Percentiles rank a stretch among this genome's conserved stretches.
These are phyloP conservation scores for Mortierella alpina DNA, from an alignment of 192 early-diverging fungal species.

Conservation along the genomic window DNA sequence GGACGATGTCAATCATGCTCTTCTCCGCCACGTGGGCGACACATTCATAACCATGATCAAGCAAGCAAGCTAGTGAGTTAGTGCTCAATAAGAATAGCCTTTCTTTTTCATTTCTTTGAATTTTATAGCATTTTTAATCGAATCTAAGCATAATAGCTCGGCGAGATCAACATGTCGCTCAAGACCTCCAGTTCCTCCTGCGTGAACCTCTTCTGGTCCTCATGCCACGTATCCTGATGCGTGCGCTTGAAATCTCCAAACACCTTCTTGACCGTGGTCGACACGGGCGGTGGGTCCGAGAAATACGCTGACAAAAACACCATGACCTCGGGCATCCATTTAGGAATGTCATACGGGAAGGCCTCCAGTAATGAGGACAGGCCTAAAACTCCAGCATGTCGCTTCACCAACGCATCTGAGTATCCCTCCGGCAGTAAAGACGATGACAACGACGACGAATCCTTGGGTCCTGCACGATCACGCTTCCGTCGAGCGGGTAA, in stretches of 20 bases:
- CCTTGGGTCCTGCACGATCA: constrained; percentile 34
- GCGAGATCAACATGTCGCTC: constrained; percentile 90
- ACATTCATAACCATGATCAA: no score
- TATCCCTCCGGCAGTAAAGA: constrained; percentile 55
- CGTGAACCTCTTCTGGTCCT: constrained; percentile 82
- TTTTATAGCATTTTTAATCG: no score
- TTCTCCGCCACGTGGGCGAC: no score
- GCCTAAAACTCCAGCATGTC: constrained; percentile 93
- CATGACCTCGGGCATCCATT: constrained; percentile 90
- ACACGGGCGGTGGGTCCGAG: constrained; percentile 86
- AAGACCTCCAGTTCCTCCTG: constrained; percentile 82
- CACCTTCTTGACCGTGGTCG: constrained; percentile 83
- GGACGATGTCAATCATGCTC: no score
- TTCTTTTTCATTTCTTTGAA: no score
- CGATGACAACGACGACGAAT: not conserved
- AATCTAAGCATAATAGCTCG: constrained; percentile 82
- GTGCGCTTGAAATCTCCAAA: constrained; percentile 96
- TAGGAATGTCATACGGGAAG: constrained; percentile 94
- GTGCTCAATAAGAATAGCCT: not conserved
- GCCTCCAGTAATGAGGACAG: constrained; percentile 88
- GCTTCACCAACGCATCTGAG: constrained; percentile 67
- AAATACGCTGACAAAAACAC: constrained; percentile 81
- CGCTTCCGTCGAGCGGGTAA: constrained; percentile 60
- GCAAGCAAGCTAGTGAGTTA: no score
- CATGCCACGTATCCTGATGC: constrained; percentile 95